Evolutionary conservation across 2,329 filamentous ascomycete genomes (phyloP), one percentile per base, ranked within the genome.

Genomic region (Cadophora sp.): DNA sequence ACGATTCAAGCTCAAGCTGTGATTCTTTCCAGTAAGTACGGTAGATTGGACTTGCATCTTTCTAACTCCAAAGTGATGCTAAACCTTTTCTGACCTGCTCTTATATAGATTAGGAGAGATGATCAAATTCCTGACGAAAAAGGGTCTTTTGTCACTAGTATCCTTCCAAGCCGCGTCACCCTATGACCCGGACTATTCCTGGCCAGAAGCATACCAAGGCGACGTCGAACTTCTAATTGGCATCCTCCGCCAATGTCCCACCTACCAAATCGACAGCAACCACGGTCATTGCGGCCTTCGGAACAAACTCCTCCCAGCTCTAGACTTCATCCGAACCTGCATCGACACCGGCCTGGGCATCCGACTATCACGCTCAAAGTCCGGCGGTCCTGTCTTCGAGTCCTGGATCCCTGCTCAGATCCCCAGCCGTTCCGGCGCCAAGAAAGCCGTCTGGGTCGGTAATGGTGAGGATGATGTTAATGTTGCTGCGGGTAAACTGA

Each of bases 281-380:
- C 91, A 94, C 76, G 83, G 83, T 1, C 91, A 93, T 76, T 94
- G 91, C 74, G 91, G 91, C 1, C 81, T 92, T 45, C 82, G 90
- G 53, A 87, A 86, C 3, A 83, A 88, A 20, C 78, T 93, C 3
- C 79, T 91, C 47, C 89, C 90, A 8, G 83, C 91, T 3, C 77
- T 93, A 18, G 89, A 91, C 64, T 85, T 88, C 62, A 79, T 94
- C 36, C 83, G 87, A 66, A 77, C 81, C n/a, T 84, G 88, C 80
- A 77, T 89, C 4, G 82, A 83, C 53, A 67, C 64, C 13, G 73
- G 73, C 3, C 63, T 73, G 3, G 74, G 74, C 1, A 71, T 76
- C 14, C 69, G 69, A 16, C 63, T 73, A 13, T 68, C 63, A n/a
- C 59, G 67, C 1, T 72, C 68, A 50, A 75, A 74, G 41, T 69